phyloP scores from a whole-genome alignment of 83 land plant species.

The Diphasiastrum complanatum region DNA sequence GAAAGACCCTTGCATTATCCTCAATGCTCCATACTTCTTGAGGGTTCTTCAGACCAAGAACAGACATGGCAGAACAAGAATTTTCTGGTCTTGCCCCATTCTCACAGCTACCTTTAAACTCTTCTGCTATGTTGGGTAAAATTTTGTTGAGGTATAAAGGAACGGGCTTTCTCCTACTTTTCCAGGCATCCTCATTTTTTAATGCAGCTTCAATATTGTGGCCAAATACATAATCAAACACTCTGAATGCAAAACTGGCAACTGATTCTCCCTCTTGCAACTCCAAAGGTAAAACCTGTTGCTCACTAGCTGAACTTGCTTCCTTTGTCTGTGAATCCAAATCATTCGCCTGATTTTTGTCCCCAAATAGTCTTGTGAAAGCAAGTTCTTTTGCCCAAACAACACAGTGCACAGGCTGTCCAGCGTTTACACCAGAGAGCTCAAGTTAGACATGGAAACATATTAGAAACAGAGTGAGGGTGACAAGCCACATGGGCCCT shows the following conservation, averaged over 20 bases:
- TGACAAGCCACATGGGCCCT: background rate
- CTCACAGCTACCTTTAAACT: slow-evolving; percentile 10
- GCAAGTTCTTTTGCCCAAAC: slow-evolving; percentile 99
- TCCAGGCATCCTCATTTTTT: slow-evolving; percentile 91
- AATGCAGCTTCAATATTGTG: slow-evolving; percentile 79
- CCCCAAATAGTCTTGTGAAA: slow-evolving; percentile 91
- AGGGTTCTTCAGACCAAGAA: slow-evolving; percentile 81
- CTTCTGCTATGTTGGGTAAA: slow-evolving; percentile 18
- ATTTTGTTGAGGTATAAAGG: slow-evolving; percentile 63
- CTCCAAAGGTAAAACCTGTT: slow-evolving; percentile 57
- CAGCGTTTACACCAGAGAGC: background rate
- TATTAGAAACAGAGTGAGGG: background rate
- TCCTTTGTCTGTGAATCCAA: slow-evolving; percentile 51
- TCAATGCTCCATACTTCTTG: slow-evolving; percentile 78
- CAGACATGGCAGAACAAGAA: slow-evolving; percentile 66
- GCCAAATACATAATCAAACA: slow-evolving; percentile 98
- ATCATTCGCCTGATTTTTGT: slow-evolving; percentile 85
- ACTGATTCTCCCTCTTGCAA: slow-evolving; percentile 48
- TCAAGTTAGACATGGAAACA: background rate
- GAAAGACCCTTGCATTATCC: slow-evolving; percentile 76
- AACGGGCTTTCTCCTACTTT: slow-evolving; percentile 61
- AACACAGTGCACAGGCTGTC: slow-evolving; percentile 97
- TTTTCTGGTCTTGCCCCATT: slow-evolving; percentile 8
- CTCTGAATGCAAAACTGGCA: slow-evolving; percentile 58
- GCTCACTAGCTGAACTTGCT: slow-evolving; percentile 30